phyloP scores from a whole-genome alignment of 257 asterid species.

The Plantago major region DNA sequence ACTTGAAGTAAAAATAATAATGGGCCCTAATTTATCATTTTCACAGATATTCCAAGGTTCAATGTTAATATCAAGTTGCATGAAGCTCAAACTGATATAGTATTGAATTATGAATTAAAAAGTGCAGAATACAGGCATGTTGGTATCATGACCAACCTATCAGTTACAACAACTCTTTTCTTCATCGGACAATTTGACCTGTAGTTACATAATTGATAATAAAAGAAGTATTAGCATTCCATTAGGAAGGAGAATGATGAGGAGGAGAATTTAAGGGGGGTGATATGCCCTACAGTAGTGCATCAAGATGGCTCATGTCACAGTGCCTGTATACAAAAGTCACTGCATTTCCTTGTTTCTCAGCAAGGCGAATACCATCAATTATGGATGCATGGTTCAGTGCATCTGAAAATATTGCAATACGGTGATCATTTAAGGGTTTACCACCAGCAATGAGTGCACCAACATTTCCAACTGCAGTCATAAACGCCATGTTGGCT shows the following conservation, averaged over 20 bases:
- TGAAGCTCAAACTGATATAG: background rate
- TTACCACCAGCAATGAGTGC: slow-evolving; percentile 52
- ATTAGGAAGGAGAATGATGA: slow-evolving; percentile 11
- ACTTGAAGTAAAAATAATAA: background rate
- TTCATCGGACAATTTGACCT: slow-evolving; percentile 85
- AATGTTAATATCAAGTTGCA: background rate
- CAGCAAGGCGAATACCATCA: slow-evolving; percentile 94
- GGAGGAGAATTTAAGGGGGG: slow-evolving; percentile 9
- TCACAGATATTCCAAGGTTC: background rate
- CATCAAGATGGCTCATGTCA: slow-evolving; percentile 88
- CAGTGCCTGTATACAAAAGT: slow-evolving; percentile 77
- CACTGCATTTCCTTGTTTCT: slow-evolving; percentile 66
- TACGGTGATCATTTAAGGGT: slow-evolving; percentile 47
- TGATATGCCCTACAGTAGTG: slow-evolving; percentile 55
- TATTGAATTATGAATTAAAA: too few species aligned
- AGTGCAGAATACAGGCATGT: slow-evolving; percentile 1
- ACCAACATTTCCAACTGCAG: slow-evolving; percentile 69
- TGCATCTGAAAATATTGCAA: slow-evolving; percentile 93
- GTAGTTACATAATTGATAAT: slow-evolving; percentile 30
- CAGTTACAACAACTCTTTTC: slow-evolving; percentile 89
- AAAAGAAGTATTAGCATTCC: slow-evolving; percentile 17
- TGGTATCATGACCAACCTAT: slow-evolving; percentile 56
- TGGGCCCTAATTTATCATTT: background rate
- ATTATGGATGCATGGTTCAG: slow-evolving; percentile 95
- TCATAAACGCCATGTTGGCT: slow-evolving; percentile 98